Base-by-base conservation (phyloP, 73 alveolate genomes). In the Paramecium caudatum region DNA sequence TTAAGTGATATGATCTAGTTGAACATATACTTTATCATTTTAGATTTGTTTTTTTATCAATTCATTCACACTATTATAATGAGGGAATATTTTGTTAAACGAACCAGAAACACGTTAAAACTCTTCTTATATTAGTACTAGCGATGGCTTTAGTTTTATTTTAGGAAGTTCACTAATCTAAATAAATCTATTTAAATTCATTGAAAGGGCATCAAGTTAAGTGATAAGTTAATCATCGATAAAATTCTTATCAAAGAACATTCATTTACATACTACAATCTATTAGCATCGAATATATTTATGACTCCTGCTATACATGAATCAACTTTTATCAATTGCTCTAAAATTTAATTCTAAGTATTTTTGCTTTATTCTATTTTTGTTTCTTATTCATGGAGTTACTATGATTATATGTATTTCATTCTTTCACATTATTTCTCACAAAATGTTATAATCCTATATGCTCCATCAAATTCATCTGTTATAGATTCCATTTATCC, bases 351-450 rank as follows among this genome's bases (percentile, higher is more conserved):
- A 8, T 74, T 45, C 21, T 74, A 41, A 41, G 88, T 9, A 16
- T 74, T 37, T 9, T 74, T 74, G 6, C 43, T 65, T 65, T 65
- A 41, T 74, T 74, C 88, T 4, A 74, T 39, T 74, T 74, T n/a
- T 41, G 19, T 27, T 13, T 74, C 62, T 6, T 74, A 4, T 19
- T 37, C 43, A 74, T 74, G 43, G 23, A 39, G 43, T 74, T 74
- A 74, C 43, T 74, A 74, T 12, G 88, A 74, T 74, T 74, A 74
- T 1, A 74, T 45, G 15, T 74, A 74, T 45, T 30, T 74, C 15
- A 74, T 1, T 16, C 88, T 32, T 45, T 74, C 88, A 17, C 36
- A 21, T 13, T 41, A 46, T 74, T 21, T 41, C 17, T 74, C 43
- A n/a, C 88, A 74, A 41, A 41, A 41, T 5, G 69, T 43, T 36